phyloP scores from a whole-genome alignment of 2,329 filamentous ascomycete genomes.

The Exutisphaerella laricina region DNA sequence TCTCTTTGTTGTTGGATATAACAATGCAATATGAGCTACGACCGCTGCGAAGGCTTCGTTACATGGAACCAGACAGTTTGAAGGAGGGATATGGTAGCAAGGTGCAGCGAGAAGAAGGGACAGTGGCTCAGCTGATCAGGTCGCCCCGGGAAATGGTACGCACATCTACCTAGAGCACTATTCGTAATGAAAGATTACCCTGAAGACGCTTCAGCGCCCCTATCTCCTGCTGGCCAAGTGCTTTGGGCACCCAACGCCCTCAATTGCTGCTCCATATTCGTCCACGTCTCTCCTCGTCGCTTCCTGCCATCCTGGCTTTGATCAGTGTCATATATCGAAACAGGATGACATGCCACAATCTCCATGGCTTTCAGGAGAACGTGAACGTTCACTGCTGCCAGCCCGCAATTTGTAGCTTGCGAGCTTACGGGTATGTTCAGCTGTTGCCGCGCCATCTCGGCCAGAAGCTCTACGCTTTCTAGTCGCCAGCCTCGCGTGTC shows the following conservation, averaged over 20 bases:
- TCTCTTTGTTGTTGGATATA: no score
- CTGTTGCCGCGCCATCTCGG: constrained; percentile 12
- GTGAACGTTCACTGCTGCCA: neutral
- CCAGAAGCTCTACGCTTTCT: constrained; percentile 24
- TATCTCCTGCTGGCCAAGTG: no score
- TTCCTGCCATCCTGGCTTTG: constrained; percentile 2
- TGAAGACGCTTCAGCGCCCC: no score
- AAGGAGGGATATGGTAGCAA: no score
- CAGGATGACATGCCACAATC: constrained; percentile 22
- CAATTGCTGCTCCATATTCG: constrained; percentile 11
- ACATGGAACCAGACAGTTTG: no score
- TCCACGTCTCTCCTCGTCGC: constrained; percentile 8
- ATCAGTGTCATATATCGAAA: constrained; percentile 7
- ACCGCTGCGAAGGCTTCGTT: no score
- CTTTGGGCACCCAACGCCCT: constrained; percentile 2
- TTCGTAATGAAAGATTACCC: no score
- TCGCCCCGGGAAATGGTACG: no score
- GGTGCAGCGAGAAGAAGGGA: no score
- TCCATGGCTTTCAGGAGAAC: constrained; percentile 21
- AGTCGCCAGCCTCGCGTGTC: constrained; percentile 22
- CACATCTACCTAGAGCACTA: no score
- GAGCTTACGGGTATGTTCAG: constrained; percentile 3
- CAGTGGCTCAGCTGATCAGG: no score
- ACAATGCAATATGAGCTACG: no score
- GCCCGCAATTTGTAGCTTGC: neutral